Conservation (phyloP, 805 yeast genomes). For the Wickerhamiella sorbophila region DNA sequence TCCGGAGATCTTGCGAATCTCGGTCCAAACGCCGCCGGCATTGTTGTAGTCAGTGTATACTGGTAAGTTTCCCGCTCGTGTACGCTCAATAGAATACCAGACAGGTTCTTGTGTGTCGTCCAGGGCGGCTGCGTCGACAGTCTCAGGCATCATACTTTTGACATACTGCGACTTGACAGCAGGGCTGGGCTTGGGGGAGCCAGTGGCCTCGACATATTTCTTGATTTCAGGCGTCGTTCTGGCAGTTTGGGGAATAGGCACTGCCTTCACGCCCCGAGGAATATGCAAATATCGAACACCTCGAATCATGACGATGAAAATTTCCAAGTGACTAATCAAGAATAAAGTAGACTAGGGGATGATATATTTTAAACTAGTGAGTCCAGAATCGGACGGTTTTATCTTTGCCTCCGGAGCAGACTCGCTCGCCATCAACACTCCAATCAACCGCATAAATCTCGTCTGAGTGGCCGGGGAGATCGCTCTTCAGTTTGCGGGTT, state of each 20-base stretch:
- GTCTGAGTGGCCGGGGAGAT: conserved; percentile 90
- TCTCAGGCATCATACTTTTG: conserved; percentile 8
- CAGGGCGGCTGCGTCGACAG: background rate
- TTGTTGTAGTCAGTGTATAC: conserved; percentile 58
- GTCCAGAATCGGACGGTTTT: conserved; percentile 91
- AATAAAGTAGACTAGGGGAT: background rate
- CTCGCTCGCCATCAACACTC: conserved; percentile 88
- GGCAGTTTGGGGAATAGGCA: conserved; percentile 43
- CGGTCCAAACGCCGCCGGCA: conserved; percentile 51
- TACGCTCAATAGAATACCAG: conserved; percentile 16
- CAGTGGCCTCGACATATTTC: conserved; percentile 3
- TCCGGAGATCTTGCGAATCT: conserved; percentile 58
- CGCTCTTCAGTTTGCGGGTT: conserved; percentile 69
- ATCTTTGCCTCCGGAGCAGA: conserved; percentile 97
- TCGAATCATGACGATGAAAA: background rate
- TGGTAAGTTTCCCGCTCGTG: conserved; percentile 51
- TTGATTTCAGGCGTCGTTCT: conserved; percentile 11
- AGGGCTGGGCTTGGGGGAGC: conserved; percentile 1
- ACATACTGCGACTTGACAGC: conserved; percentile 3
- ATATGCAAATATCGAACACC: background rate
- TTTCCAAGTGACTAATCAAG: background rate
- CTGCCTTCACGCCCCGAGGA: conserved; percentile 10
- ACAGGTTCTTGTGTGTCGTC: conserved; percentile 6
- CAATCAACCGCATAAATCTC: conserved; percentile 96
- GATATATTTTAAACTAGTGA: conserved; percentile 15